A percentile compares a stretch with the other conserved stretches of the same genome.
These are phyloP conservation scores for Fonsecaea nubica DNA, from an alignment of 2,329 filamentous ascomycete genomes.

Conservation along the genomic window DNA sequence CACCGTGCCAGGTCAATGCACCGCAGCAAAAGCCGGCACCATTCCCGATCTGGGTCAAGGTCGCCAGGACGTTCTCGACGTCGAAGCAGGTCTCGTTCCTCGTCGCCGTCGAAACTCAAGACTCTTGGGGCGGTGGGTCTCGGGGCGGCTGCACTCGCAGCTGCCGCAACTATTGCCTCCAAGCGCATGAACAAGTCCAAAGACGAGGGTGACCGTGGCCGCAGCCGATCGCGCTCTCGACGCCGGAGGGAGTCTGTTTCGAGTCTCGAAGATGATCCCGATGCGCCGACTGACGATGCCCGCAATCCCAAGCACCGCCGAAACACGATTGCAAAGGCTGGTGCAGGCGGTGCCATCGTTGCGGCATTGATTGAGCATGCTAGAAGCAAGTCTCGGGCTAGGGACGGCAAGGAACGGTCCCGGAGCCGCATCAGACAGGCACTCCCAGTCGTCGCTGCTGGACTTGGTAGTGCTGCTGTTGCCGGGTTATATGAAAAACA, in stretches of 20 bases:
- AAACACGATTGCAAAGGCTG: slow-evolving; percentile 66
- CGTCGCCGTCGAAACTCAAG: slow-evolving; percentile 53
- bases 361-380: slow-evolving; percentile 65
- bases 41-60: slow-evolving; percentile 46
- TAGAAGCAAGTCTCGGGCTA: slow-evolving; percentile 64
- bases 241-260: slow-evolving; percentile 30
- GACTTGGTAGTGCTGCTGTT: slow-evolving; percentile 65
- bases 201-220: slow-evolving; percentile 55
- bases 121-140: slow-evolving; percentile 60
- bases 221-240: slow-evolving; percentile 46
- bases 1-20: slow-evolving; percentile 58
- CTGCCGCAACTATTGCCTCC: slow-evolving; percentile 63
- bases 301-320: slow-evolving; percentile 59
- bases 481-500: slow-evolving; percentile 68
- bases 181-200: slow-evolving; percentile 60
- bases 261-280: slow-evolving; percentile 36
- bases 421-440: slow-evolving; percentile 63
- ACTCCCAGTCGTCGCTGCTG: slow-evolving; percentile 66
- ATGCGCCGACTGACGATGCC: slow-evolving; percentile 43
- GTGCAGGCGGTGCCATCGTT: slow-evolving; percentile 66
- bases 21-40: slow-evolving; percentile 54
- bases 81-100: slow-evolving; percentile 42
- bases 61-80: slow-evolving; percentile 43
- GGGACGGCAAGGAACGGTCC: slow-evolving; percentile 59
- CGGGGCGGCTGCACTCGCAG: slow-evolving; percentile 65